A percentile compares a stretch with the other conserved stretches of the same genome.
Conservation (phyloP, 441 rosid genomes). For the Erodium moschatum region DNA sequence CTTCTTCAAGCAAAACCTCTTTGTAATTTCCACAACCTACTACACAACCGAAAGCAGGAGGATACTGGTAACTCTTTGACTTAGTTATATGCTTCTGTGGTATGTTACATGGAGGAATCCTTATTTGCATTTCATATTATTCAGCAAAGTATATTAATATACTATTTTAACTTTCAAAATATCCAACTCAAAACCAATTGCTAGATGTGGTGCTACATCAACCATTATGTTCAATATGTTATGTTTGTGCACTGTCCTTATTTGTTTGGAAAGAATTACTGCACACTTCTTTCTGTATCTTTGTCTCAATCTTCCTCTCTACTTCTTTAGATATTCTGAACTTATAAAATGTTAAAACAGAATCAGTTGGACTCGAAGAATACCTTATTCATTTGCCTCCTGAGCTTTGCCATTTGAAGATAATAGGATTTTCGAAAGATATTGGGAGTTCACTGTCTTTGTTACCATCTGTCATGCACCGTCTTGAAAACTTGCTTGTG, state of each 20-base stretch:
- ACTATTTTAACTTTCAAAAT: neutral
- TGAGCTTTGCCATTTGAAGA: constrained; percentile 85
- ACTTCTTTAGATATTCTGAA: constrained; percentile 5
- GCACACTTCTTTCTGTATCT: constrained; percentile 8
- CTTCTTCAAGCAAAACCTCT: constrained; percentile 78
- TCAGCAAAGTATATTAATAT: neutral
- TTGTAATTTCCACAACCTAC: constrained; percentile 64
- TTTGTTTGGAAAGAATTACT: neutral
- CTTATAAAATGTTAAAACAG: constrained; percentile 35
- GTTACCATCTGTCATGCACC: constrained; percentile 92
- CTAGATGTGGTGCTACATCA: neutral
- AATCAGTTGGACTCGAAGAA: constrained; percentile 59
- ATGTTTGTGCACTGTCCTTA: neutral
- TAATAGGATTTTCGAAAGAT: constrained; percentile 79
- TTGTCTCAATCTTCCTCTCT: constrained; percentile 13
- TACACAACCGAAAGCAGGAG: constrained; percentile 54
- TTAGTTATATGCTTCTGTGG: constrained; percentile 19
- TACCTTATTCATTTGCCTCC: constrained; percentile 72
- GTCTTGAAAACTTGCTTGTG: constrained; percentile 79
- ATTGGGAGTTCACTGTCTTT: constrained; percentile 85
- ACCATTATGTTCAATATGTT: neutral
- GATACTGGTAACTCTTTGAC: constrained; percentile 43
- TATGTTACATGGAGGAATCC: constrained; percentile 9
- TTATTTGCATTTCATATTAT: constrained; percentile 6
- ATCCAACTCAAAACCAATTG: neutral